phyloP scores from a whole-genome alignment of 2,329 filamentous ascomycete species.

The Lasiodiplodia citricola region DNA sequence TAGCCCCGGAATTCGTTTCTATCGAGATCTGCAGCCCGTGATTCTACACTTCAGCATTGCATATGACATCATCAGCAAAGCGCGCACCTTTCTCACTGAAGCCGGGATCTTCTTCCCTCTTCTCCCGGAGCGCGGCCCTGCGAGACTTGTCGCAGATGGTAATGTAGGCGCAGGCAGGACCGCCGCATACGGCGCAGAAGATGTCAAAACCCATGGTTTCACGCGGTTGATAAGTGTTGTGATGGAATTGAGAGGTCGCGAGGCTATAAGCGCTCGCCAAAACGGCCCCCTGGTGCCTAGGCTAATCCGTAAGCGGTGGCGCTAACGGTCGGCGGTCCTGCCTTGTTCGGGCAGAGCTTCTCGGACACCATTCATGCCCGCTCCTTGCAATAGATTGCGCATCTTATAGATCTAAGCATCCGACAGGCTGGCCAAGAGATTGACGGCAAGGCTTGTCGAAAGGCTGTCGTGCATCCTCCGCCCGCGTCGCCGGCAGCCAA shows the following conservation, averaged over 20 bases:
- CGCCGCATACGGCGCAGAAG: slow-evolving; percentile 7
- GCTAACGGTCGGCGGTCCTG: neutral
- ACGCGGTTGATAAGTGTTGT: too few species aligned
- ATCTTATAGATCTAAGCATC: neutral
- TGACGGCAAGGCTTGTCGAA: neutral
- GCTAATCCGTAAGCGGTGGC: neutral
- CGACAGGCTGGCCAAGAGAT: neutral
- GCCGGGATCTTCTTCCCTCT: neutral
- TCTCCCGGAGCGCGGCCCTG: neutral
- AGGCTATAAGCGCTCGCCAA: neutral
- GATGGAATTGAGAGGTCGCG: neutral
- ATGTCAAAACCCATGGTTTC: neutral
- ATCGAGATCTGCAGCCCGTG: neutral
- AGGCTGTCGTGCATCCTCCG: too few species aligned
- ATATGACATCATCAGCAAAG: neutral
- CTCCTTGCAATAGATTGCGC: neutral
- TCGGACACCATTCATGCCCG: neutral
- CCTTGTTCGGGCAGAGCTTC: neutral
- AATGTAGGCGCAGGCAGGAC: neutral
- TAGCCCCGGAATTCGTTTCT: slow-evolving; percentile 27
- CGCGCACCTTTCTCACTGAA: too few species aligned
- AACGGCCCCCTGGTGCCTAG: neutral
- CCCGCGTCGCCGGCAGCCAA: neutral
- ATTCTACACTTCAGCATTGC: neutral
- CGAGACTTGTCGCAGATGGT: neutral